These are phyloP conservation scores for Scheffersomyces lignosus DNA, from an alignment of 805 yeast species.

Conservation along the genomic window DNA sequence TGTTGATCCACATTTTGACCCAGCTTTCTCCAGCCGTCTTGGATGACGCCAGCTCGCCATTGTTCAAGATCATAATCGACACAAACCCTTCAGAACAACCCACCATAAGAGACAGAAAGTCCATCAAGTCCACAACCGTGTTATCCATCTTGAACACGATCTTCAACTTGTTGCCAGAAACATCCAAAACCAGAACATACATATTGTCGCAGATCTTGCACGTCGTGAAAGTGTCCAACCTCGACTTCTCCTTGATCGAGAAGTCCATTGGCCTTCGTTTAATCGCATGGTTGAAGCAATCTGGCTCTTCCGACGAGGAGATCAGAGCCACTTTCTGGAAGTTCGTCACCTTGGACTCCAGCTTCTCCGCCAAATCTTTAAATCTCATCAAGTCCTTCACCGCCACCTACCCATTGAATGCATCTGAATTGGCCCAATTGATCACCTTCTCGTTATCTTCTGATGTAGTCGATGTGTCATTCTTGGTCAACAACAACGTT, in stretches of 20 bases:
- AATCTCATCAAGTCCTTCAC: conserved; percentile 38
- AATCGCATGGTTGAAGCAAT: conserved; percentile 33
- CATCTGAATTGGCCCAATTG: conserved; percentile 28
- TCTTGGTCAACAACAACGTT: conserved; percentile 43
- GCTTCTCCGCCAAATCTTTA: conserved; percentile 30
- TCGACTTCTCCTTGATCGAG: conserved; percentile 34
- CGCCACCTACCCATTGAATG: conserved; percentile 18
- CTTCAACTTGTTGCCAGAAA: conserved; percentile 41
- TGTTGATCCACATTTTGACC: conserved; percentile 34
- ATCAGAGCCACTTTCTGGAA: conserved; percentile 36
- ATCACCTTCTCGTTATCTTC: conserved; percentile 38
- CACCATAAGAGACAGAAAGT: conserved; percentile 44
- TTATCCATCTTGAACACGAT: conserved; percentile 41
- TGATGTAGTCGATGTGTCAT: conserved; percentile 39
- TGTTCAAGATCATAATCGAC: conserved; percentile 29
- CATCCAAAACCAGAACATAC: conserved; percentile 30
- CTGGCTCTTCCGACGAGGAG: conserved; percentile 30
- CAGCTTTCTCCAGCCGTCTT: conserved; percentile 21
- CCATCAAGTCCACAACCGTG: conserved; percentile 41
- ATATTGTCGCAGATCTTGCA: conserved; percentile 33
- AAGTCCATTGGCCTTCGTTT: conserved; percentile 38
- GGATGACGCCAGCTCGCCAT: conserved; percentile 20
- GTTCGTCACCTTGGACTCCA: conserved; percentile 35
- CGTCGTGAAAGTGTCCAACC: conserved; percentile 27
- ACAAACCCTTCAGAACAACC: conserved; percentile 37